These are phyloP conservation scores for Garcia nutans DNA, from an alignment of 345 rosid genomes.

Conservation along the genomic window DNA sequence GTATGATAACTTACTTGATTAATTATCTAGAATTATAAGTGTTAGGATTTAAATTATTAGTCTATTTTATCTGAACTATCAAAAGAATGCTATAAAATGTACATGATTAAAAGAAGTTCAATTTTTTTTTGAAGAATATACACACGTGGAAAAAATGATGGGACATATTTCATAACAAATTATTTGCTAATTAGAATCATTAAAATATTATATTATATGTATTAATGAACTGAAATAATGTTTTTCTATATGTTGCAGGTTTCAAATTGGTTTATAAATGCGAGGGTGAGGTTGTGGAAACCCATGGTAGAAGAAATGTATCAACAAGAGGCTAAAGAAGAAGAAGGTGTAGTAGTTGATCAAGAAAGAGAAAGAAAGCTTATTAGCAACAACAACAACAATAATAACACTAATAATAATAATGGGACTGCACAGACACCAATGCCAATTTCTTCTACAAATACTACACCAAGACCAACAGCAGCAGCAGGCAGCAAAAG, in stretches of 20 bases:
- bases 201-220: too few species aligned
- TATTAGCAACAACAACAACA: conserved; percentile 24
- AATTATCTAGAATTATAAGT: too few species aligned
- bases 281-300: conserved; percentile 98
- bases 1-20: too few species aligned
- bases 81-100: too few species aligned
- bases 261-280: conserved; percentile 98
- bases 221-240: too few species aligned
- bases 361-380: conserved; percentile 38
- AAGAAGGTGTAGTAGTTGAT: conserved; percentile 26
- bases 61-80: too few species aligned
- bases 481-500: conserved; percentile 47
- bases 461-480: conserved; percentile 12
- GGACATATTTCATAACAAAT: too few species aligned
- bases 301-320: conserved; percentile 99
- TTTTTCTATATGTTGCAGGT: conserved; percentile 45
- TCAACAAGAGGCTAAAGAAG: conserved; percentile 78
- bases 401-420: conserved; percentile 23
- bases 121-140: too few species aligned
- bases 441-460: conserved; percentile 25
- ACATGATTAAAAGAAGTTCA: too few species aligned
- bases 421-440: conserved; percentile 46
- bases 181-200: too few species aligned
- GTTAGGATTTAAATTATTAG: too few species aligned
- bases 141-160: too few species aligned